These are phyloP conservation scores for Blumeria hordei DNA, from an alignment of 2,329 filamentous ascomycete genomes.

Conservation along the genomic window DNA sequence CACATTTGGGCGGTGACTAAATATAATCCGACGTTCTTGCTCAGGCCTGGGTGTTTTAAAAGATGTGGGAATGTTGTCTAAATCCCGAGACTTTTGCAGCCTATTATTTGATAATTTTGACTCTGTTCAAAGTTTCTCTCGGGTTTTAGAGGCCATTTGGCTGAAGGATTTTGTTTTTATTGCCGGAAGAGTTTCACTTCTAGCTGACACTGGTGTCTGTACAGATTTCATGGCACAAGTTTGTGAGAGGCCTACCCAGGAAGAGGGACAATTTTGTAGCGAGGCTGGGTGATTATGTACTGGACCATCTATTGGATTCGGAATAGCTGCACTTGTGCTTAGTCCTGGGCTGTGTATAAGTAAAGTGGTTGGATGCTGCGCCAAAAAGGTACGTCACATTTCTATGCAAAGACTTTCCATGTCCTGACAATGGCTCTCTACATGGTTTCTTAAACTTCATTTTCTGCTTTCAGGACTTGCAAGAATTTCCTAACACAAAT, in stretches of 20 bases:
- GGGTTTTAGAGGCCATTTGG: neutral
- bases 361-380: neutral
- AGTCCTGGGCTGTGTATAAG: no score
- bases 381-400: neutral
- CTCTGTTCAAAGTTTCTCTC: neutral
- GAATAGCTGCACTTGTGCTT: no score
- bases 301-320: neutral
- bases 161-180: neutral
- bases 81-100: neutral
- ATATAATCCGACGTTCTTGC: neutral
- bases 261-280: neutral
- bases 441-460: neutral
- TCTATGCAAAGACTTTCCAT: neutral
- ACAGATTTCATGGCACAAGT: no score
- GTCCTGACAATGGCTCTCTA: neutral
- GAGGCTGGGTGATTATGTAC: neutral
- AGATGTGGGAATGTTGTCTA: neutral
- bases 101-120: neutral
- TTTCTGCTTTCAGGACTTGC: neutral
- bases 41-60: neutral
- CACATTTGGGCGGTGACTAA: neutral
- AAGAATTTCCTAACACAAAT: neutral
- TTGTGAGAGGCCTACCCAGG: no score
- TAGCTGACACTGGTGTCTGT: no score
- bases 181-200: conserved; percentile 1